Evolutionary conservation across 345 rosid species (phyloP), one percentile per base, ranked within the genome.

Genomic region (Syzygium jambos): DNA sequence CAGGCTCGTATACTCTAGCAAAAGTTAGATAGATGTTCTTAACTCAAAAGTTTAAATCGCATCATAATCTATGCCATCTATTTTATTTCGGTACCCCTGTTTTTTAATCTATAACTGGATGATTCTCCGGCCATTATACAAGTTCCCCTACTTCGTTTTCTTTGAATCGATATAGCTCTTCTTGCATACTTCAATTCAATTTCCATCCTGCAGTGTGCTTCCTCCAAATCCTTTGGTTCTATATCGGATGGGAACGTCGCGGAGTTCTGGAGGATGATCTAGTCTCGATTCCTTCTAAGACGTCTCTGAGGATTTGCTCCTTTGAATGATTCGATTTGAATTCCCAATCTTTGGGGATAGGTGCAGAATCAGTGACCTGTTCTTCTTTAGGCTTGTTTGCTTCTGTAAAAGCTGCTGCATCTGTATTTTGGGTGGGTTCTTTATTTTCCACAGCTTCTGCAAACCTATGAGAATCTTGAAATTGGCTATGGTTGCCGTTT

Each of bases 301-400:
- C 61, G 2, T 56, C n/a, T 56, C 61, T 2, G 0, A 0, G 13
- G 63, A 0, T 56, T 56, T 56, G 1, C 61, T 0, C 27, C 23
- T 56, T 0, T 8, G 25, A 9, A 21, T 55, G 27, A 23, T 22
- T 22, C 27, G 27, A 22, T 21, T 3, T 22, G 59, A 22, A 4
- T 2, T 21, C 21, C 23, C 59, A 3, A 55, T 22, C 29, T n/a
- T 0, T 23, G 11, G 0, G 63, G 63, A 57, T 2, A 23, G 1
- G 0, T 25, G 63, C 63, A 11, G 13, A 52, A 14, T 23, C n/a
- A 25, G n/a, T 57, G 63, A n/a, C 29, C 5, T 2, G 0, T 57
- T 56, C 3, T 22, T 0, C 0, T 4, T 57, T 57, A 1, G 63
- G 63, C 2, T 57, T 57, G 29, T 57, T 57, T 25, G 63, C 63